A percentile compares a stretch with the other conserved stretches of the same genome.
Conservation (phyloP, 78 protist genomes). For the Emiliania huxleyi region DNA sequence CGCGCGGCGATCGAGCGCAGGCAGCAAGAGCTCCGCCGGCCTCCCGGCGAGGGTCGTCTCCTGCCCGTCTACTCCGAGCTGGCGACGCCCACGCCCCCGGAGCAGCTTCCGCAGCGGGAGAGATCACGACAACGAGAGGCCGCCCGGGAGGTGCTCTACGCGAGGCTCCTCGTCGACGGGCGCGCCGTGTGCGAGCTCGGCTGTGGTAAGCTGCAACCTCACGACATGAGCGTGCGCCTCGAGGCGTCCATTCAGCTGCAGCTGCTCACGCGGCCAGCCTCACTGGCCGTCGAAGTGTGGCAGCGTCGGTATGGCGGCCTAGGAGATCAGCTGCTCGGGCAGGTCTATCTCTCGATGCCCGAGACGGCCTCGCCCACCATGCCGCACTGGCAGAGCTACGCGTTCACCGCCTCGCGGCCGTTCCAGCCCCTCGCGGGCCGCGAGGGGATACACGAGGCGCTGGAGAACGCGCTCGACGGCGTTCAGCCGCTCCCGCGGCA, state of each 20-base stretch:
- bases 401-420: not conserved
- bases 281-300: not conserved
- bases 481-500: not conserved
- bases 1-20: not conserved
- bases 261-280: not conserved
- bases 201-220: not conserved
- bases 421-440: not conserved
- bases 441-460: not conserved
- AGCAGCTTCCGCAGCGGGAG: not conserved
- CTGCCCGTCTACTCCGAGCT: not conserved
- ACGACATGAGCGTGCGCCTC: not conserved
- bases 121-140: not conserved
- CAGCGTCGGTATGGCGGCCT: not conserved
- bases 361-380: not conserved
- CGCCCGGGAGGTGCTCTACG: not conserved
- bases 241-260: not conserved
- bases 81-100: not conserved
- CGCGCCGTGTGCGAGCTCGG: not conserved
- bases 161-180: not conserved
- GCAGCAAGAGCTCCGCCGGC: not conserved
- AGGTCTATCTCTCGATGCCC: not conserved
- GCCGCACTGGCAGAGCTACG: not conserved
- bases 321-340: not conserved
- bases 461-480: not conserved
- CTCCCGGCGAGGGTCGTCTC: not conserved